Conservation (phyloP, 495 filamentous ascomycete genomes). For the Penicillium pancosmium region DNA sequence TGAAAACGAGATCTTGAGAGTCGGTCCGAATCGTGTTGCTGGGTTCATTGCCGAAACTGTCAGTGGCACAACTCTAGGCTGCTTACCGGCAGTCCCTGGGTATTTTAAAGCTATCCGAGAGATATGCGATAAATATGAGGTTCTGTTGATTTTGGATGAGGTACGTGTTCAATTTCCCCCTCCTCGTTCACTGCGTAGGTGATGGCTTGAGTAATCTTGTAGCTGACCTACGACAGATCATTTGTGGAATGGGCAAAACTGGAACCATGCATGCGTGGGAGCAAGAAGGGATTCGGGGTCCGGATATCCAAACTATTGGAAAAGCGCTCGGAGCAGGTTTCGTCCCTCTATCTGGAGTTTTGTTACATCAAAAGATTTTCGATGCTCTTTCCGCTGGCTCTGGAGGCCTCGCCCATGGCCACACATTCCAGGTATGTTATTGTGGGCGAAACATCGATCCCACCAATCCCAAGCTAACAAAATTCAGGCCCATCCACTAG, state of each 20-base stretch:
- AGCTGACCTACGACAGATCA: constrained; percentile 23
- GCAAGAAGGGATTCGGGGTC: constrained; percentile 37
- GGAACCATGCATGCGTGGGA: constrained; percentile 46
- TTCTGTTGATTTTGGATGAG: constrained; percentile 49
- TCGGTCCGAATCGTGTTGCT: constrained; percentile 63
- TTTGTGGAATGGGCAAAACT: constrained; percentile 44
- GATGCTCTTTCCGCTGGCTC: constrained; percentile 34
- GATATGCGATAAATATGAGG: constrained; percentile 44
- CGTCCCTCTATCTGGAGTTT: constrained; percentile 39
- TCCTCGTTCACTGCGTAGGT: too few species aligned
- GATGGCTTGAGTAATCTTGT: too few species aligned
- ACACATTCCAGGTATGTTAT: constrained; percentile 42
- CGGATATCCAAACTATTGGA: constrained; percentile 46
- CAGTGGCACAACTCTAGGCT: constrained; percentile 52
- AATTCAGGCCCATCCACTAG: constrained; percentile 57
- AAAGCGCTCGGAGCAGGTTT: constrained; percentile 46
- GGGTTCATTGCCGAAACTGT: constrained; percentile 68
- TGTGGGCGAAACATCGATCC: background rate
- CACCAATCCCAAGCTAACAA: background rate
- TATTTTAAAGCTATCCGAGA: constrained; percentile 41
- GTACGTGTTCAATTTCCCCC: constrained; percentile 8
- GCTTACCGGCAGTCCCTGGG: constrained; percentile 39
- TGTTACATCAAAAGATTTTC: constrained; percentile 37
- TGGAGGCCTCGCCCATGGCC: constrained; percentile 56
- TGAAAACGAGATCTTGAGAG: constrained; percentile 62